Evolutionary conservation across 441 rosid species (phyloP), one percentile per base, ranked within the genome.

Genomic region (Omphalea diandra): DNA sequence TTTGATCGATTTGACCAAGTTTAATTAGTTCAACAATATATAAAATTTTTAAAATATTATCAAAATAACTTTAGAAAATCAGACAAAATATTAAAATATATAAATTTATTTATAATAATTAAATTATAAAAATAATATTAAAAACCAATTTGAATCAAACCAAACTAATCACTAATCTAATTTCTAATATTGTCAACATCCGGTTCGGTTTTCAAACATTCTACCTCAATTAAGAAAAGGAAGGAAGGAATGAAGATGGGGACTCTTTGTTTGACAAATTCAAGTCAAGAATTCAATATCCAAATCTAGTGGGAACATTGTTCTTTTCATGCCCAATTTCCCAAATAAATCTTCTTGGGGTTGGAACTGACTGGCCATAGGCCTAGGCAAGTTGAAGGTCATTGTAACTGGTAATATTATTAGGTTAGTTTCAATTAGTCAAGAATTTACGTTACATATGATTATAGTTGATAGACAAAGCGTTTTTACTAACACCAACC

Each of bases 401-500:
- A 53, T 17, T 31, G 22, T 50, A 17, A 40, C n/a, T 20, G 3
- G 40, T 72, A 15, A 55, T 20, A 52, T 26, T 33, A 53, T 69
- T 26, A 65, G 41, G 58, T 73, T 36, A 2, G 31, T 49, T 56
- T 9, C 31, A 44, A 3, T 8, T 67, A 60, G 52, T 68, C 64
- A 67, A 54, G 44, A 47, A 54, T 33, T 72, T 22, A 47, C 29
- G 47, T 65, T 65, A 55, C 3, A 29, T 36, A 50, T 41, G 60
- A 29, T 55, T 67, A 10, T 61, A 36, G 27, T 36, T 54, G n/a
- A 54, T 27, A 5, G 20, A 14, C 4, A 12, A 0, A 32, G 27
- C 40, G 36, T n/a, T 41, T 41, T 50, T 43, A 26, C 58, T 32
- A 70, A 68, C 56, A 26, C 65, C 69, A 24, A 65, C 72, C 71